Conservation (phyloP, 768 basidiomycete species). For the Ephemerocybe angulata region DNA sequence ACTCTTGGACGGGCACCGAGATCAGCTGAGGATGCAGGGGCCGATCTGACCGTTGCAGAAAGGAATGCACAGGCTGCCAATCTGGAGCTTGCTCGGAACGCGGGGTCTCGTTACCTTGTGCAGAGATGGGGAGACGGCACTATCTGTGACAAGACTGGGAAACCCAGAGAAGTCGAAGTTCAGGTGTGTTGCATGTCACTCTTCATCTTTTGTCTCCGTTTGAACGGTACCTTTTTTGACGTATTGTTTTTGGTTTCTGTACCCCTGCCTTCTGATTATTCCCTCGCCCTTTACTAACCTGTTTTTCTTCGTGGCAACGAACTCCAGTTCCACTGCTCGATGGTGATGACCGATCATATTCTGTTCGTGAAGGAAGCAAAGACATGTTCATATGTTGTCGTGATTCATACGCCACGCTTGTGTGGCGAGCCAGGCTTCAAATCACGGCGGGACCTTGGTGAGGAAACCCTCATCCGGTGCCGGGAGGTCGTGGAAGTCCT, state of each 20-base stretch:
- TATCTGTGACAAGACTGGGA: constrained; percentile 87
- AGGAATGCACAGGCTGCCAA: constrained; percentile 62
- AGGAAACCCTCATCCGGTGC: constrained; percentile 72
- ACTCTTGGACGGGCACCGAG: constrained; percentile 68
- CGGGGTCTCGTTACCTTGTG: constrained; percentile 87
- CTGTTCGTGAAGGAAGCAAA: constrained; percentile 90
- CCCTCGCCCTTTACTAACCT: constrained; percentile 11
- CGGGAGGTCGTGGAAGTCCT: constrained; percentile 61
- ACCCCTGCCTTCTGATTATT: constrained; percentile 17
- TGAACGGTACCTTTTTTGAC: constrained; percentile 3
- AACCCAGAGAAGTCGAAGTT: constrained; percentile 86
- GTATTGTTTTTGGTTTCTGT: constrained; percentile 3
- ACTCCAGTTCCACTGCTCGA: constrained; percentile 87
- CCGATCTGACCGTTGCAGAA: constrained; percentile 64
- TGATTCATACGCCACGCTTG: constrained; percentile 91
- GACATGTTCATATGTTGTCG: constrained; percentile 90
- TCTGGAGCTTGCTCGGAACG: constrained; percentile 69
- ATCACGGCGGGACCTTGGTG: constrained; percentile 60
- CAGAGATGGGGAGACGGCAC: constrained; percentile 92
- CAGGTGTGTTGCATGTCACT: constrained; percentile 55
- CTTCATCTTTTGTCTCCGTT: neutral
- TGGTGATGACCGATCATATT: constrained; percentile 89
- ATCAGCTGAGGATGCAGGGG: constrained; percentile 52
- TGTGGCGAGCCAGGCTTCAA: constrained; percentile 93
- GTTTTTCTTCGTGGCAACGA: constrained; percentile 12